phyloP scores from a whole-genome alignment of 148 eudicot genomes.

The Vaccinium myrtillus region DNA sequence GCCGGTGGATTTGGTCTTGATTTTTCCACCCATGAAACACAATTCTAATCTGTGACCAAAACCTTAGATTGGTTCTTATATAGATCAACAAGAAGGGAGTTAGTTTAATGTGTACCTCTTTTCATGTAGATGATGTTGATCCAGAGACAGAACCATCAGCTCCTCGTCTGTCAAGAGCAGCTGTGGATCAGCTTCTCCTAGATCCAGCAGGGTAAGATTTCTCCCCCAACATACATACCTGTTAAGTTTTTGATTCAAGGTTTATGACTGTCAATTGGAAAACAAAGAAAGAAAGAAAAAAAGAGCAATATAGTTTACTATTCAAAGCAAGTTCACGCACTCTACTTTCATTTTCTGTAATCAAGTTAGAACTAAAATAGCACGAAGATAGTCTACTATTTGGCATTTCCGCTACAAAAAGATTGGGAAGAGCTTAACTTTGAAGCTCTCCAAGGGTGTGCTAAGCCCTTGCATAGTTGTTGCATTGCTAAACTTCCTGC shows the following conservation, averaged over 20 bases:
- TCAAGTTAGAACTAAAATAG: neutral
- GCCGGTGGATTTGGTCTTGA: too few relatives aligned
- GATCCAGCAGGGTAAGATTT: slow-evolving; percentile 55
- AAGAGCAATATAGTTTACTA: too few relatives aligned
- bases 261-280: neutral
- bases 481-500: neutral
- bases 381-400: neutral
- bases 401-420: neutral
- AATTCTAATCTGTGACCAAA: neutral
- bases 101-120: neutral
- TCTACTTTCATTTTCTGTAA: neutral
- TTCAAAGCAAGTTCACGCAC: neutral
- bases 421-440: too few relatives aligned
- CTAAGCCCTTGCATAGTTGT: neutral
- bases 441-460: neutral
- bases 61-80: neutral
- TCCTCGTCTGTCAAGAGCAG: slow-evolving; percentile 51
- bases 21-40: too few relatives aligned
- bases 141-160: slow-evolving; percentile 46
- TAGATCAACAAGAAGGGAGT: neutral
- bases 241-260: neutral
- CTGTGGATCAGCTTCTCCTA: slow-evolving; percentile 46
- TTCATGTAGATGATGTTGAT: slow-evolving; percentile 39
- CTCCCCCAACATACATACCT: neutral
- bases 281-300: neutral